Conservation (phyloP, 2,329 filamentous ascomycete species). For the Colletotrichum coccodes region DNA sequence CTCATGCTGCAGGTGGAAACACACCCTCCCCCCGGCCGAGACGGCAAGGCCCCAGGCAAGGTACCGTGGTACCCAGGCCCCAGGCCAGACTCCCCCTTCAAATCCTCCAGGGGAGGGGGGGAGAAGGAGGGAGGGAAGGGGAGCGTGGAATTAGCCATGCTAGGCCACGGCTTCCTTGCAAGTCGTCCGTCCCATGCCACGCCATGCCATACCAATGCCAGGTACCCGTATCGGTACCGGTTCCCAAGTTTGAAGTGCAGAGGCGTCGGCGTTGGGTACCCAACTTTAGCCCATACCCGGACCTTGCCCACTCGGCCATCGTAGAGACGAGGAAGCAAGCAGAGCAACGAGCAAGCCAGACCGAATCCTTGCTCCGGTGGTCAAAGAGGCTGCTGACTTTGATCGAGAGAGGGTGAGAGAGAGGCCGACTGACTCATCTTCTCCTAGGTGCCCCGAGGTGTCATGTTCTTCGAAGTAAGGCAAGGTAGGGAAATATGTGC, state of each 20-base stretch:
- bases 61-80: neutral
- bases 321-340: neutral
- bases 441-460: neutral
- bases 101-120: conserved; percentile 6
- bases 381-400: too few species aligned
- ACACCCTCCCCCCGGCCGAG: conserved; percentile 23
- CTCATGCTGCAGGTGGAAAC: conserved; percentile 12
- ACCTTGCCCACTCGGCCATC: neutral
- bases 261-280: neutral
- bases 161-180: conserved; percentile 14
- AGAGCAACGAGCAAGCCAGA: neutral
- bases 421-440: neutral
- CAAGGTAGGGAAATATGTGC: neutral
- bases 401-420: neutral
- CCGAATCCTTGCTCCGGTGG: neutral
- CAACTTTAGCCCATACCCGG: neutral
- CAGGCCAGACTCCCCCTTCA: conserved; percentile 22
- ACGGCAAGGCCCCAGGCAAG: conserved; percentile 15
- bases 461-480: neutral
- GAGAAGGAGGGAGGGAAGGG: neutral
- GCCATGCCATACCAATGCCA: conserved; percentile 26
- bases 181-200: conserved; percentile 5
- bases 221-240: conserved; percentile 27
- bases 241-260: neutral
- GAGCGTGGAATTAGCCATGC: conserved; percentile 26